Evolutionary conservation across 176 grass and related monocot genomes (phyloP), one percentile per base, ranked within the genome.

Genomic region (Aegilops bicornis): DNA sequence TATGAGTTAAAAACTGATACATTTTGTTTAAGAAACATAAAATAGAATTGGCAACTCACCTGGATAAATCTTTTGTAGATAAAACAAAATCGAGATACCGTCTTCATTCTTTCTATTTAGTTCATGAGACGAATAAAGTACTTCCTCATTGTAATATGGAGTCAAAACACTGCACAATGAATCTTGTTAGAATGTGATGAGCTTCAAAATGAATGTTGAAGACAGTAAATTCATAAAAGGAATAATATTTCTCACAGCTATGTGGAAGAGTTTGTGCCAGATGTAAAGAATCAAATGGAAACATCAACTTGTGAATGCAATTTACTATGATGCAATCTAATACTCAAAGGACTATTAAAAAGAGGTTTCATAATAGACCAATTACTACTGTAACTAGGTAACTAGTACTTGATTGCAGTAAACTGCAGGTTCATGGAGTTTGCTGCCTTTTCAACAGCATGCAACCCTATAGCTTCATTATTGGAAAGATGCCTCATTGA

Each of bases 71-170:
- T 90, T 95, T 64, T 90, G 90, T 64, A 95, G 80, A 61, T 95
- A 95, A 70, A 95, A 95, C 60, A 95, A 50, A 81, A 84, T 92
- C 54, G 93, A 90, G 84, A 95, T 95, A 24, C 93, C 93, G 82
- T 95, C 93, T 79, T 95, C 93, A 65, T 95, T 95, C 77, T 95
- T 88, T 81, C 39, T 92, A 20, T 88, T 90, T 27, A 95, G 82
- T 75, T 95, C 88, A 47, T 92, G 72, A 7, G 89, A 87, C 31
- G 93, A 92, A 66, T 92, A 95, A 20, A 95, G 88, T 58, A 95
- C 93, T 50, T 95, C 93, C 78, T 95, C 93, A 29, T 92, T 95
- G 68, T 92, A 95, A 86, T 92, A 95, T 87, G 93, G 93, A 87
- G 93, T 95, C 43, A 95, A 81, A 59, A 95, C 86, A 89, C 93